Evolutionary conservation across 2,329 filamentous ascomycete genomes (phyloP), one percentile per base, ranked within the genome.

Genomic region (Diaporthe australafricana): DNA sequence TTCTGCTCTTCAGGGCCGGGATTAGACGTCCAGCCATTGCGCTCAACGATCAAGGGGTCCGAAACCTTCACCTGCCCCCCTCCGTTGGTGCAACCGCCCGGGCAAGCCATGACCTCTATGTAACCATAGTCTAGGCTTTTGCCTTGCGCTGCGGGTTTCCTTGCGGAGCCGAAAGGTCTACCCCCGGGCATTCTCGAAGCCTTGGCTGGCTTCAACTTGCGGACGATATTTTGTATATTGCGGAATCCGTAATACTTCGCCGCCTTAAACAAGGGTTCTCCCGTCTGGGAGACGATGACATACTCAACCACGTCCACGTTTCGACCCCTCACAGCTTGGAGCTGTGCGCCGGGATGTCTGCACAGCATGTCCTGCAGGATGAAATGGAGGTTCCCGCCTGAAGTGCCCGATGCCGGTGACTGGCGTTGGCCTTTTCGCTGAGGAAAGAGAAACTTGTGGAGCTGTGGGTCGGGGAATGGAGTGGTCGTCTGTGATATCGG

Each of bases 51-150:
- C 16, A 90, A 84, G 8, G 93, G 90, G 80, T 98, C 96, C 68
- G 94, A 93, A 32, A 94, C 90, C 79, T 98, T 98, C 80, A 99
- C 92, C 84, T 99, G 96, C 0, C 96, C 96, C 47, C 96, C 96
- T 2, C 96, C 96, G 77, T 99, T 99, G 69, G 96, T 99, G 84
- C 96, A 99, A 3, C 96, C 96, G n/a, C 96, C 96, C 0, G 96
- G 96, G 81, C 96, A 99, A 17, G 96, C 96, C 96, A 99, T 99
- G 72, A 99, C 96, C 83, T 99, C 96, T 35, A 98, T 93, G 82
- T 97, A 98, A n/a, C 93, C 89, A 80, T 95, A 95, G 45, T 98
- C 94, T 8, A 89, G 82, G 6, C 83, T 81, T 22, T 81, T 80
- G 22, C 84, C 77, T 76, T 88, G 88, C 8, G 84, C 88, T 20